phyloP scores from a whole-genome alignment of 148 eudicot species.

The Dysphania ambrosioides region DNA sequence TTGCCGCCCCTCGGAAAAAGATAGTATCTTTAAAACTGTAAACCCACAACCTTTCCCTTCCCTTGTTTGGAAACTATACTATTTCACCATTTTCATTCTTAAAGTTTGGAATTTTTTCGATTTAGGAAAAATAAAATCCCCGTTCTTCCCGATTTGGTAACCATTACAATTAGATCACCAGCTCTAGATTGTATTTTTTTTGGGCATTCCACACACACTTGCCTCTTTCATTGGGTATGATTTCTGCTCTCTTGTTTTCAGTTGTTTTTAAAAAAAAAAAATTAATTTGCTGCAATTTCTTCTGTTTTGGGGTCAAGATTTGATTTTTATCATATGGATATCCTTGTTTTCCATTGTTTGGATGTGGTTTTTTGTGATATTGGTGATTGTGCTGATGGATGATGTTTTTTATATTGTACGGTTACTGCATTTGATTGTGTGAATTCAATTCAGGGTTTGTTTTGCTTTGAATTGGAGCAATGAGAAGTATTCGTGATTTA shows the following conservation, averaged over 20 bases:
- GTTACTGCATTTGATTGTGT: constrained; percentile 18
- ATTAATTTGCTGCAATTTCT: not conserved
- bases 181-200: constrained; percentile 1
- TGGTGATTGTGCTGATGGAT: not conserved
- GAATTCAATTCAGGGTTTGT: constrained; percentile 7
- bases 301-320: not conserved
- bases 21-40: not conserved
- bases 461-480: constrained; percentile 3
- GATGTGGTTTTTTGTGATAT: not conserved
- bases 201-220: not conserved
- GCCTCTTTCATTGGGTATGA: not conserved
- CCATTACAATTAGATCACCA: not conserved
- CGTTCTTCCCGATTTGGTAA: not conserved
- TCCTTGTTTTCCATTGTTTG: not conserved
- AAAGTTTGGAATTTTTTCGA: constrained; percentile 14
- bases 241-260: not conserved
- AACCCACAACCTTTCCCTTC: too few species aligned
- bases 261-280: not conserved
- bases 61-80: not conserved
- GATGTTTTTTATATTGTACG: not conserved
- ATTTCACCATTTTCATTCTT: not conserved
- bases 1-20: not conserved
- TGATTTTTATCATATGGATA: not conserved
- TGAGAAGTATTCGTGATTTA: not conserved
- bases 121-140: not conserved